Conservation (phyloP, 495 filamentous ascomycete genomes). For the Penicillium argentinense region DNA sequence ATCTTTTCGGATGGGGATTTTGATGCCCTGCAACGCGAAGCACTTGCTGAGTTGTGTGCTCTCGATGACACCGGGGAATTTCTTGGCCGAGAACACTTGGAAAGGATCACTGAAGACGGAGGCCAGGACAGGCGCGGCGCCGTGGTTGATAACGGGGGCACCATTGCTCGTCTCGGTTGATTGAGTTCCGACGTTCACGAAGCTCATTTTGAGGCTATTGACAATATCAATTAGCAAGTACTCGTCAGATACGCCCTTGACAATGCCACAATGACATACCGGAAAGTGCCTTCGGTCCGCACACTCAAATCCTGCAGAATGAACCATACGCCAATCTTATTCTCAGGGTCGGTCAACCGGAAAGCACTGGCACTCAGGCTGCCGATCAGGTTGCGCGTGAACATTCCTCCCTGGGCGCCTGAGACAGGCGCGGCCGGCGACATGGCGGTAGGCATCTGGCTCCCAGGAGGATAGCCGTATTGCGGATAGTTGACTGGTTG, state of each 20-base stretch:
- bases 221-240: constrained; percentile 3
- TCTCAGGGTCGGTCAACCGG: constrained; percentile 75
- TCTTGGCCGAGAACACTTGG: constrained; percentile 94
- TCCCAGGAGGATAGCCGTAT: constrained; percentile 30
- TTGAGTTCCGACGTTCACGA: constrained; percentile 74
- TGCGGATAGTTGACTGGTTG: constrained; percentile 43
- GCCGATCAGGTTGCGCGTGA: constrained; percentile 93
- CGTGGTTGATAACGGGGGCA: constrained; percentile 64
- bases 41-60: constrained; percentile 90
- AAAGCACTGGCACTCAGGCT: constrained; percentile 90
- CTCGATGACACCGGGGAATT: constrained; percentile 96
- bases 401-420: constrained; percentile 76
- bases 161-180: constrained; percentile 36
- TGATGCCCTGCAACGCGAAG: constrained; percentile 95
- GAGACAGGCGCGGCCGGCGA: constrained; percentile 42
- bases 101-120: constrained; percentile 86
- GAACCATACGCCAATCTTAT: constrained; percentile 94
- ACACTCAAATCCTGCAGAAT: constrained; percentile 95
- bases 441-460: constrained; percentile 38
- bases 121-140: constrained; percentile 80
- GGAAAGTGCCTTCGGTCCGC: constrained; percentile 84
- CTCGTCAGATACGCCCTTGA: too few species aligned
- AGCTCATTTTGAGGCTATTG: constrained; percentile 68
- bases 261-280: too few species aligned
- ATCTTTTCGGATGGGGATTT: constrained; percentile 92